Evolutionary conservation across 352 stramenopile species (phyloP), one percentile per base, ranked within the genome.

Genomic region (Lagenidium giganteum): DNA sequence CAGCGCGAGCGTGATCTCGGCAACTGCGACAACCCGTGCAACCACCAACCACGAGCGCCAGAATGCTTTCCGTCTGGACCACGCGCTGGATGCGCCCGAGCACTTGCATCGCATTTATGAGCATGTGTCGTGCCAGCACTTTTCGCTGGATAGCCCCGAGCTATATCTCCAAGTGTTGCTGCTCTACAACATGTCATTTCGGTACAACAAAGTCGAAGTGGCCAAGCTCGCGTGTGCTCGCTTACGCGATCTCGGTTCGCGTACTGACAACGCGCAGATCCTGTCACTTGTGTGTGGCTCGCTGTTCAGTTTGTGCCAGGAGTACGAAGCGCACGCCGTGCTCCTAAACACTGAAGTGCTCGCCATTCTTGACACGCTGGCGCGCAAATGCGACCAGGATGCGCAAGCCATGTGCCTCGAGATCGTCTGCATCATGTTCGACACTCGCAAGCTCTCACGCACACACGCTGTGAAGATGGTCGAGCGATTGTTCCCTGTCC

Each of bases 161-260:
- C 51, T 76, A 18, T 73, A 67, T n/a, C 39, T 89, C 23, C 77
- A 89, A 41, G 65, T 75, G 29, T 50, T 80, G n/a, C 56, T 89
- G 11, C 44, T 89, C 8, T 85, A 86, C 64, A 89, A 89, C 46
- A 56, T 89, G 27, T 83, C 70, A 14, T 85, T 89, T 32, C 60
- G 67, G 5, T 87, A 80, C 59, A 70, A 56, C 42, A 78, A 81
- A 21, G 26, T 59, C 0, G 69, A 86, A 17, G 61, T 87, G 16
- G 67, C 73, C 18, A 52, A 22, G 14, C 43, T 75, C 0, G 61
- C 57, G 0, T 45, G 64, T 2, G 40, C 55, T 14, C 68, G 70
- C 31, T 26, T 89, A 9, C 55, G 61, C 6, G 27, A 64, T 3
- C 57, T 87, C 4, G 67, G 40, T 0, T 18, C 28, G 11, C 18